Conservation (phyloP, 352 stramenopile genomes). For the Phytophthora crassamura region DNA sequence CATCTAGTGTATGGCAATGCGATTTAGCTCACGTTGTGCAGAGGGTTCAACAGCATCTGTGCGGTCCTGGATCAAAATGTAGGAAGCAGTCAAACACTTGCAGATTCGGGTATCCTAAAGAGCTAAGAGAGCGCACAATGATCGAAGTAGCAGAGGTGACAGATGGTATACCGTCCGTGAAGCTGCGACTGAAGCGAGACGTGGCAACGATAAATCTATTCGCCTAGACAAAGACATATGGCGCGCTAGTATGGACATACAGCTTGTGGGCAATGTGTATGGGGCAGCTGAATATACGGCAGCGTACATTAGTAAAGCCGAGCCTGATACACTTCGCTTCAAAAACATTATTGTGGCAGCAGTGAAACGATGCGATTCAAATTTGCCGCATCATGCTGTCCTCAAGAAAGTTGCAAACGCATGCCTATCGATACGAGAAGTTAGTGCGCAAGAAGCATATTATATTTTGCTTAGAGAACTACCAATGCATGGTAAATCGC, state of each 20-base stretch:
- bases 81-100: slow-evolving; percentile 4
- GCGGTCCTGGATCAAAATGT: slow-evolving; percentile 3
- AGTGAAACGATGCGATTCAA: slow-evolving; percentile 14
- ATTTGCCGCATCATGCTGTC: slow-evolving; percentile 4
- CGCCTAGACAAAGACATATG: neutral
- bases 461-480: slow-evolving; percentile 8
- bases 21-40: slow-evolving; percentile 16
- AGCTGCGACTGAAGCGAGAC: slow-evolving; percentile 8
- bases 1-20: slow-evolving; percentile 2
- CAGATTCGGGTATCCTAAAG: slow-evolving; percentile 23
- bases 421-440: slow-evolving; percentile 1
- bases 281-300: too few species aligned
- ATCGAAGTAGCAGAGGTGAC: neutral
- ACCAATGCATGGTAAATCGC: slow-evolving; percentile 5
- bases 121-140: neutral
- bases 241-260: slow-evolving; percentile 39
- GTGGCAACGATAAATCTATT: slow-evolving; percentile 15
- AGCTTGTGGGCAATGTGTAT: neutral
- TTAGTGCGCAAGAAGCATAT: slow-evolving; percentile 7
- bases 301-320: too few species aligned
- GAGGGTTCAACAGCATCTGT: slow-evolving; percentile 23
- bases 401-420: slow-evolving; percentile 7
- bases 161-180: neutral
- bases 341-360: slow-evolving; percentile 9
- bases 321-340: too few species aligned